Evolutionary conservation across 306 rosid genomes (phyloP).

Genomic region (Carpinus viminea): DNA sequence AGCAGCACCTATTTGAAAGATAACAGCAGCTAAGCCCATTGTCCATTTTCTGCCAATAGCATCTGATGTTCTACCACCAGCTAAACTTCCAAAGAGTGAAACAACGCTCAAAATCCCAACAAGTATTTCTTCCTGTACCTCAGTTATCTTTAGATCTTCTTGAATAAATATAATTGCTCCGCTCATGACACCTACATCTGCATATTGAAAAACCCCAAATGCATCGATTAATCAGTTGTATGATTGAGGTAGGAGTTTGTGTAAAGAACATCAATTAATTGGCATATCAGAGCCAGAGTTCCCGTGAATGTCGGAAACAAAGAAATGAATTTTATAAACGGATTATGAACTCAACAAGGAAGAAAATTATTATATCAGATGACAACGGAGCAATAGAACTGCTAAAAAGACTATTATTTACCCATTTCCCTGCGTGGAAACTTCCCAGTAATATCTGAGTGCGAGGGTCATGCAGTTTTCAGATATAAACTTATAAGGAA

Average conservation of each 20-base stretch:
- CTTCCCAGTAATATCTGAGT: neutral
- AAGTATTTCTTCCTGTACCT: constrained; percentile 76
- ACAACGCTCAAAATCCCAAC: constrained; percentile 84
- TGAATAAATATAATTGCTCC: constrained; percentile 91
- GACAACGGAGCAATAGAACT: neutral
- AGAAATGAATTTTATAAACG: too few relatives aligned
- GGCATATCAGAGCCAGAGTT: too few relatives aligned
- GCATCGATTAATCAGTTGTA: neutral
- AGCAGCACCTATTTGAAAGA: constrained; percentile 77
- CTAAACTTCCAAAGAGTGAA: constrained; percentile 86
- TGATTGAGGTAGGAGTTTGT: neutral
- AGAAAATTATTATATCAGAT: neutral
- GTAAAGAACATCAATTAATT: too few relatives aligned
- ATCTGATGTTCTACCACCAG: constrained; percentile 89
- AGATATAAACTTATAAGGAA: neutral
- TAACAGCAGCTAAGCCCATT: constrained; percentile 79
- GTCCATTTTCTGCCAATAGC: constrained; percentile 92
- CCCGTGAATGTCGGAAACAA: too few relatives aligned
- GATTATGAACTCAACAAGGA: neutral
- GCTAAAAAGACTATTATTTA: too few relatives aligned
- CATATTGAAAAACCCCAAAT: constrained; percentile 28
- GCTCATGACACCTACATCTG: constrained; percentile 99
- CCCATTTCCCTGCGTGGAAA: neutral
- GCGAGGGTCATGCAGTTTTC: neutral
- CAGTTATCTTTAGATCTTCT: constrained; percentile 79